Evolutionary conservation across 2,329 filamentous ascomycete genomes (phyloP).

Genomic region (Arthrobotrys entomopaga): DNA sequence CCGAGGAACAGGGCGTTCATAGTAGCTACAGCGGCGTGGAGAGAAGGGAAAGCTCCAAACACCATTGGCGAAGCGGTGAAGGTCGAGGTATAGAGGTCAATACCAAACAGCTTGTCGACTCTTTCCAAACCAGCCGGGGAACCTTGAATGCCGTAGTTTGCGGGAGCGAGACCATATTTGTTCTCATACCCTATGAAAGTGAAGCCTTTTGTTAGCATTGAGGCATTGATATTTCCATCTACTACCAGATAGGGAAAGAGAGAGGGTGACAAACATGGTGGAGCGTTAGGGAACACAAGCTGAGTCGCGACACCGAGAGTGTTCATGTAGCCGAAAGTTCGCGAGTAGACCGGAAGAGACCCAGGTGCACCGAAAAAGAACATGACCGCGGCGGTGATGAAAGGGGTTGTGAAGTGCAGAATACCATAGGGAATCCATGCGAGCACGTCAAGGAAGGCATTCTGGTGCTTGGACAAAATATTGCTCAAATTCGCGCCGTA

Average conservation of each 20-base stretch:
- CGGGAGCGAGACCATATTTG: conserved; percentile 86
- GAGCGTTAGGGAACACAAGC: conserved; percentile 89
- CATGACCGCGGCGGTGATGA: conserved; percentile 79
- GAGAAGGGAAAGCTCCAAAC: conserved; percentile 92
- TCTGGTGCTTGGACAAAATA: conserved; percentile 89
- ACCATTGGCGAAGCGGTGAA: conserved; percentile 91
- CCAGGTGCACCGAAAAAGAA: conserved; percentile 91
- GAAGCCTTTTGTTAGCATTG: conserved; percentile 13
- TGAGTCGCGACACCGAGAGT: conserved; percentile 87
- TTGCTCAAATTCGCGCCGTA: conserved; percentile 97
- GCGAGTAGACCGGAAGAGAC: conserved; percentile 83
- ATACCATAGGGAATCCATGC: conserved; percentile 95
- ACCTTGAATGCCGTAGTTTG: conserved; percentile 89
- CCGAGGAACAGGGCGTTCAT: conserved; percentile 92
- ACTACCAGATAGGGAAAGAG: conserved; percentile 1
- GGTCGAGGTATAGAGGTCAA: conserved; percentile 91
- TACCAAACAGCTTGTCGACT: conserved; percentile 86
- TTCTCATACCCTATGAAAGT: conserved; percentile 77
- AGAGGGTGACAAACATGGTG: conserved; percentile 71
- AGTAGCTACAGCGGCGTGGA: conserved; percentile 89
- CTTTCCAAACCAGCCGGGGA: conserved; percentile 89
- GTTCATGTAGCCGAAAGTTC: conserved; percentile 92
- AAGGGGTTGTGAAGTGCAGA: conserved; percentile 86
- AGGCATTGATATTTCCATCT: conserved; percentile 8
- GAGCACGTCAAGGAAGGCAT: conserved; percentile 82